Evolutionary conservation across 176 grass and related monocot species (phyloP), one percentile per base, ranked within the genome.

Genomic region (Tillandsia fasciculata): DNA sequence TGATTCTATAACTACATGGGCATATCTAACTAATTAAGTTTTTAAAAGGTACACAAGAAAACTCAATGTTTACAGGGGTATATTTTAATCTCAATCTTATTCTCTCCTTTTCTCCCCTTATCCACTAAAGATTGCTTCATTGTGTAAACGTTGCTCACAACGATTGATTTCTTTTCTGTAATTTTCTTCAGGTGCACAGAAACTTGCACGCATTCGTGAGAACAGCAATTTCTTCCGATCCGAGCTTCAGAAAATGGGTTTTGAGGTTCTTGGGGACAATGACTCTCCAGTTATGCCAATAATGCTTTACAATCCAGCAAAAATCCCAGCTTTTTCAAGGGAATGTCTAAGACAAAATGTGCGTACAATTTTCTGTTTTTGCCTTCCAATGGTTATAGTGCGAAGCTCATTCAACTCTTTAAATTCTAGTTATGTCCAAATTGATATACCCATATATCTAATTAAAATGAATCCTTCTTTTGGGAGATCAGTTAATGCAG

Each of bases 141-240:
- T 15, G 22, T 15, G 56, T 61, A 9, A n/a, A 18, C 22, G 12
- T 7, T 18, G 15, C 17, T 61, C 4, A 23, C 56, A 18, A 42
- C 4, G 29, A 57, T 80, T 26, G 26, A 48, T 67, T 12, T 50
- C 69, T 74, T 72, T 1, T 48, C 70, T 81, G 12, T 81, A 20
- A 79, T 73, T 9, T 76, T 14, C 72, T 50, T 64, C 70, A 96
- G 91, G 91, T 53, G 87, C 91, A 52, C 83, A 87, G 52, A 96
- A 96, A 84, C 87, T 96, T 82, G 84, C 79, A 53, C 86, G 70
- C 33, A 87, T 96, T 23, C 84, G 91, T 52, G 91, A 96, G 70
- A 96, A 96, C 26, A 87, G 91, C 75, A 96, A 96, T 82, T 90
- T 96, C 81, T 96, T 96, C 76, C 78, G 87, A 64, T 87, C 87